Percentiles rank a stretch among this genome's conserved stretches.
phyloP scores from a whole-genome alignment of 2,329 filamentous ascomycete species.

The Microdochium paspali region DNA sequence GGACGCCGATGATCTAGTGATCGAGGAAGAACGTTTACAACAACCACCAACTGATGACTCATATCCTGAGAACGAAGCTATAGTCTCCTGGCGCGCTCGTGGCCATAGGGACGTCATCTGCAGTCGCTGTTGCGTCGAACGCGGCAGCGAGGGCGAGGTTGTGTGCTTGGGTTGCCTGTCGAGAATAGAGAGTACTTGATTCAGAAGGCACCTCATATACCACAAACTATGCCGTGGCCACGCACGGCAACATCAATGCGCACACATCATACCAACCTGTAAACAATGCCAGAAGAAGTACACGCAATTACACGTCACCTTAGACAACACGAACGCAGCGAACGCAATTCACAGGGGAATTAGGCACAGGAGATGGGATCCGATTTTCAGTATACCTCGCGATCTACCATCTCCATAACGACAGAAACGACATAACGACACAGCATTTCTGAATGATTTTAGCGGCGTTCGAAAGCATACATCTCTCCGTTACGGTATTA shows the following conservation, averaged over 20 bases:
- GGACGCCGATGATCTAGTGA: constrained; percentile 4
- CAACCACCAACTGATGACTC: not conserved
- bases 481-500: not conserved
- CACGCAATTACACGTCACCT: too few species aligned
- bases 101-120: constrained; percentile 49
- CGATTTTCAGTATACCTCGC: not conserved
- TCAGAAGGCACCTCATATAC: constrained; percentile 2
- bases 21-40: constrained; percentile 3
- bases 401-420: not conserved
- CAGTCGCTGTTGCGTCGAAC: constrained; percentile 60
- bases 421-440: not conserved
- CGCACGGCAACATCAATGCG: too few species aligned
- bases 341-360: too few species aligned
- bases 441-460: not conserved
- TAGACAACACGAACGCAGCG: too few species aligned
- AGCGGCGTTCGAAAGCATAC: not conserved
- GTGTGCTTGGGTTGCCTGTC: constrained; percentile 56
- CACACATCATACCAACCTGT: too few species aligned
- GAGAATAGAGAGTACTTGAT: constrained; percentile 27
- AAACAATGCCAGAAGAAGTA: too few species aligned
- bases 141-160: constrained; percentile 53
- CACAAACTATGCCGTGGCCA: not conserved
- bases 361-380: too few species aligned
- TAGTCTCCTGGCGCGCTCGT: constrained; percentile 14
- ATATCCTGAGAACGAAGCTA: not conserved